phyloP scores from a whole-genome alignment of 495 filamentous ascomycete species.

The Darksidea phi region DNA sequence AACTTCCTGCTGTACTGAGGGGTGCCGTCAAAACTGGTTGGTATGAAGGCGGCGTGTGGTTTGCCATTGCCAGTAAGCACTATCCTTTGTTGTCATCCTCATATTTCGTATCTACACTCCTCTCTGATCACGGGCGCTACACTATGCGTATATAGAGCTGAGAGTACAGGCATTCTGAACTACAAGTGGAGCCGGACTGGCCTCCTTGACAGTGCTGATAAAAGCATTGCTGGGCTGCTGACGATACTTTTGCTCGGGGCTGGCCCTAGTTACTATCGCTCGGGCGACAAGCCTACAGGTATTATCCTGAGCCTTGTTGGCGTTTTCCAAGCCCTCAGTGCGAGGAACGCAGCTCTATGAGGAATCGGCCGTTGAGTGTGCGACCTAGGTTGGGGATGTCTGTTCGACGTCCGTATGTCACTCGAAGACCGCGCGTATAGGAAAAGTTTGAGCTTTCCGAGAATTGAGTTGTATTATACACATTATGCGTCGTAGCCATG shows the following conservation, averaged over 20 bases:
- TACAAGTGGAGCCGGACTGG: conserved; percentile 30
- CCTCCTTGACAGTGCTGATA: conserved; percentile 20
- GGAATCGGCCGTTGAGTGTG: neutral
- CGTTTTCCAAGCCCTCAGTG: conserved; percentile 19
- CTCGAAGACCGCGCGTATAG: too few relatives aligned
- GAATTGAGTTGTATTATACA: too few relatives aligned
- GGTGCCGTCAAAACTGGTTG: conserved; percentile 23
- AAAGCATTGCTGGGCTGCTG: conserved; percentile 20
- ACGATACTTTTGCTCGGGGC: conserved; percentile 19
- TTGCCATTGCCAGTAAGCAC: conserved; percentile 27
- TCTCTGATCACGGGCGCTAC: too few relatives aligned
- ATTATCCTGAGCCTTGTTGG: conserved; percentile 14
- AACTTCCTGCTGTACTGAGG: conserved; percentile 14
- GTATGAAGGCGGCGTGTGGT: conserved; percentile 34
- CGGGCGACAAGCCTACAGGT: conserved; percentile 23
- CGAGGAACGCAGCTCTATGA: conserved; percentile 15
- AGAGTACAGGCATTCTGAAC: conserved; percentile 33
- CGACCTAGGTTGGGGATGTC: too few relatives aligned
- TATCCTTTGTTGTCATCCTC: too few relatives aligned
- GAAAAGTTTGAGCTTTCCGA: too few relatives aligned
- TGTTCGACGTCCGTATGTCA: too few relatives aligned
- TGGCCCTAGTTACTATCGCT: conserved; percentile 15
- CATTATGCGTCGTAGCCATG: too few relatives aligned
- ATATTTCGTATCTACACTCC: too few relatives aligned
- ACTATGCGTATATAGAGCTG: too few relatives aligned